Evolutionary conservation across 768 basidiomycete species (phyloP), one percentile per base, ranked within the genome.

Genomic region (Gyrodon lividus): DNA sequence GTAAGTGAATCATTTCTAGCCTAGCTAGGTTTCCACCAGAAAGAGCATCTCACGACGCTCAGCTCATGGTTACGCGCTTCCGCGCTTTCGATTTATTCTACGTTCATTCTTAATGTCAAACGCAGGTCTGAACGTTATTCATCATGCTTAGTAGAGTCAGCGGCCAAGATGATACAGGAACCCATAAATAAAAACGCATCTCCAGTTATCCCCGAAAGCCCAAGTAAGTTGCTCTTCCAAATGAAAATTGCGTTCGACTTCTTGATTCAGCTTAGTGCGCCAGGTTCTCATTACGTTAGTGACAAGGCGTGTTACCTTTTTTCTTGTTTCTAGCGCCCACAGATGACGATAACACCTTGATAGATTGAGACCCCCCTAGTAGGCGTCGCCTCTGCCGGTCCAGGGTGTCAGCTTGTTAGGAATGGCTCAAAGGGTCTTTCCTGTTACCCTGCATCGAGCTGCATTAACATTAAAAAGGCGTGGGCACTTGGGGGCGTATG

Each of bases 351-450:
- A 43, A 8, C 35, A 22, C 26, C 39, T 10, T 14, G 30, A 22
- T 28, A 37, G 45, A 47, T 58, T 58, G 23, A 38, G 16, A 17
- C 10, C 35, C 23, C 16, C 3, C 33, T 30, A 8, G 12, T 26
- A 39, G n/a, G n/a, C n/a, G n/a, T n/a, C 12, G 9, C 20, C 19
- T 26, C 22, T 23, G 20, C 9, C 40, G 2, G 20, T 19, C 28
- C 28, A 28, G 28, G 28, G 28, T 28, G 28, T 28, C 28, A 28
- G 54, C 13, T 34, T 61, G 12, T 53, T 42, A 39, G 23, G 52
- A 48, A 59, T 52, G 42, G 49, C 6, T 28, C 40, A 44, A 49
- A 63, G 58, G 61, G 53, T 54, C 48, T 47, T 49, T 41, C 23
- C 40, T 14, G 35, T 43, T 16, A 50, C 58, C 61, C 61, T 63